phyloP scores from a whole-genome alignment of 257 asterid species.

The Ligustrum vulgare region DNA sequence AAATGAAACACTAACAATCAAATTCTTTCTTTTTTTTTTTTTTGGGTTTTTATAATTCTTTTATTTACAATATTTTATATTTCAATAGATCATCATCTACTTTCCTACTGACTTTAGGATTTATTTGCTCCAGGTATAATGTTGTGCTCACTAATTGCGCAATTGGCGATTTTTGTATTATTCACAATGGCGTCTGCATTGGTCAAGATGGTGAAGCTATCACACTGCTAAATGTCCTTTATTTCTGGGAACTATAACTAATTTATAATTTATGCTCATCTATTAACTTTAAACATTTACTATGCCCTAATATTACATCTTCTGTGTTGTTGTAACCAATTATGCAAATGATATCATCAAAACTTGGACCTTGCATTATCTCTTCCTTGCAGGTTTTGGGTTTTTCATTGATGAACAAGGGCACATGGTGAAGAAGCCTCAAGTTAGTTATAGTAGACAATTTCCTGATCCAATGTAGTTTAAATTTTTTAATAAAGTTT shows the following conservation, averaged over 20 bases:
- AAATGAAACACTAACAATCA: too few species aligned
- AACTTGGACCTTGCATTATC: constrained; percentile 5
- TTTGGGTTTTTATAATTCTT: neutral
- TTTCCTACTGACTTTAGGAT: constrained; percentile 2
- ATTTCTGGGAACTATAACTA: neutral
- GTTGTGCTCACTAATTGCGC: constrained; percentile 78
- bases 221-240: constrained; percentile 8
- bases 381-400: constrained; percentile 68
- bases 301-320: neutral
- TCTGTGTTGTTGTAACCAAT: constrained; percentile 1
- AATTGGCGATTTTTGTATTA: constrained; percentile 66
- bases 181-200: constrained; percentile 85
- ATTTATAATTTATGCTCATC: neutral
- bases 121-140: constrained; percentile 55
- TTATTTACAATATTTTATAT: neutral
- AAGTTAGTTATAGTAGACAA: constrained; percentile 44
- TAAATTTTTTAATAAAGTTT: neutral
- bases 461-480: constrained; percentile 15
- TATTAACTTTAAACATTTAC: neutral
- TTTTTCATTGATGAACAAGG: constrained; percentile 74
- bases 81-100: neutral
- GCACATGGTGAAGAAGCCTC: constrained; percentile 86
- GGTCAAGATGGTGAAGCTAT: constrained; percentile 87
- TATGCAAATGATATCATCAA: constrained; percentile 5
- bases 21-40: neutral